phyloP scores from a whole-genome alignment of 1,139 yeast genomes.

The Geotrichum citri-aurantii region DNA sequence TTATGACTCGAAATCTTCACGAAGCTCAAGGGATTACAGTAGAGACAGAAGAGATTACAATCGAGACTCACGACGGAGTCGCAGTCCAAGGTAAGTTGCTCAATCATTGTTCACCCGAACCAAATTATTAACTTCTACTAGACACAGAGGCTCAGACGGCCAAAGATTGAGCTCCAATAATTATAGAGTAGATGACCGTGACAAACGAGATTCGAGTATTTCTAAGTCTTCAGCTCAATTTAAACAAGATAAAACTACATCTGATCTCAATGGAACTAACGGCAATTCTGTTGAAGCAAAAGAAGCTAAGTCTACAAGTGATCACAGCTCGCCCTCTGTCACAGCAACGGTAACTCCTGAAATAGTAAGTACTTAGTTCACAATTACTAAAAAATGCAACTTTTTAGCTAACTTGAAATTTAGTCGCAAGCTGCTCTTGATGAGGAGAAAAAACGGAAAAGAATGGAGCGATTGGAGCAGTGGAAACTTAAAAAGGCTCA shows the following conservation, averaged over 20 bases:
- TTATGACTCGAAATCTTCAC: conserved; percentile 4
- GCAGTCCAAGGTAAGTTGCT: conserved; percentile 8
- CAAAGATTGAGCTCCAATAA: conserved; percentile 23
- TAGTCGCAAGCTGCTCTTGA: conserved; percentile 17
- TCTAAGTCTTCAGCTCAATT: background rate
- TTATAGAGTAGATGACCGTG: conserved; percentile 27
- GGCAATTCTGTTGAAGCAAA: conserved; percentile 1
- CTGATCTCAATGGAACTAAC: conserved; percentile 3
- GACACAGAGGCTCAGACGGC: conserved; percentile 2
- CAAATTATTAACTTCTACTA: background rate
- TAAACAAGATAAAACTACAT: background rate
- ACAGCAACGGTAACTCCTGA: conserved; percentile 1
- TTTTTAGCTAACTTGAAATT: background rate
- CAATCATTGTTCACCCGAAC: background rate
- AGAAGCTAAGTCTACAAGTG: background rate
- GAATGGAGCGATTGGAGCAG: conserved; percentile 36
- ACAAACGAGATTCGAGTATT: conserved; percentile 2
- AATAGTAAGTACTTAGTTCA: background rate
- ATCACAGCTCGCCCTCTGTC: background rate
- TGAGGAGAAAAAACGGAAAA: conserved; percentile 31
- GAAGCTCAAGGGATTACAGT: conserved; percentile 2
- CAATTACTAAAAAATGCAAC: background rate
- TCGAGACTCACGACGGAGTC: conserved; percentile 6
- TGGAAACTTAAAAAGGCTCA: conserved; percentile 38
- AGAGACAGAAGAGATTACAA: conserved; percentile 6